Conservation (phyloP, 139 green algal species). For the Tetradesmus lagerheimii region DNA sequence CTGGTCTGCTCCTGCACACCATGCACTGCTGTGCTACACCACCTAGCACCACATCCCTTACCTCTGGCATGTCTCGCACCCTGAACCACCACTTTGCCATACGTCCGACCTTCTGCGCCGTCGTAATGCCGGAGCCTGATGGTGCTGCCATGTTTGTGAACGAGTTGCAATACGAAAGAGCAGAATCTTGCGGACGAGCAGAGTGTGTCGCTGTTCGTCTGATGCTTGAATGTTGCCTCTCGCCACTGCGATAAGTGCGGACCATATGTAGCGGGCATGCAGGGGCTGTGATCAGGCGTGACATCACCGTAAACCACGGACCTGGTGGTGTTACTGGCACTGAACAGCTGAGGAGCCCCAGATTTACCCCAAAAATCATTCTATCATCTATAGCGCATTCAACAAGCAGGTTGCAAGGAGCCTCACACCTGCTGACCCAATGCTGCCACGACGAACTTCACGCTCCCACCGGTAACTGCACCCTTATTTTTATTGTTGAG, state of each 20-base stretch:
- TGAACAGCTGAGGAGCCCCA: background rate
- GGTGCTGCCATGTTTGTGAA: background rate
- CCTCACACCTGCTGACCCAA: too few relatives aligned
- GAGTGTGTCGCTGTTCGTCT: too few relatives aligned
- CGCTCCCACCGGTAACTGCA: too few relatives aligned
- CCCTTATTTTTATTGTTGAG: too few relatives aligned
- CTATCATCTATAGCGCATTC: too few relatives aligned
- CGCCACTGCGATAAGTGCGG: background rate
- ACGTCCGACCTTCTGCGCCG: background rate
- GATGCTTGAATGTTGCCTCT: too few relatives aligned
- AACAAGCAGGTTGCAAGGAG: too few relatives aligned
- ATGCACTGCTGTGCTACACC: background rate
- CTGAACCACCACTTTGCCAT: background rate
- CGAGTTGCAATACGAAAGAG: background rate
- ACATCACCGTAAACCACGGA: slow-evolving; percentile 1
- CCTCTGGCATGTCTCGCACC: background rate
- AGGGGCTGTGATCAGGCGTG: background rate
- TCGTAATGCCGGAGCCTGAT: background rate
- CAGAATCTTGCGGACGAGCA: background rate
- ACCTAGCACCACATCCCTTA: background rate
- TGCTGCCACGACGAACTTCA: too few relatives aligned
- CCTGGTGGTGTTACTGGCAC: background rate
- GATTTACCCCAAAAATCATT: background rate
- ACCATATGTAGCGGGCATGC: background rate
- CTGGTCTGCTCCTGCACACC: too few relatives aligned